Evolutionary conservation across 345 rosid species (phyloP), one percentile per base, ranked within the genome.

Genomic region (Triadica sebifera): DNA sequence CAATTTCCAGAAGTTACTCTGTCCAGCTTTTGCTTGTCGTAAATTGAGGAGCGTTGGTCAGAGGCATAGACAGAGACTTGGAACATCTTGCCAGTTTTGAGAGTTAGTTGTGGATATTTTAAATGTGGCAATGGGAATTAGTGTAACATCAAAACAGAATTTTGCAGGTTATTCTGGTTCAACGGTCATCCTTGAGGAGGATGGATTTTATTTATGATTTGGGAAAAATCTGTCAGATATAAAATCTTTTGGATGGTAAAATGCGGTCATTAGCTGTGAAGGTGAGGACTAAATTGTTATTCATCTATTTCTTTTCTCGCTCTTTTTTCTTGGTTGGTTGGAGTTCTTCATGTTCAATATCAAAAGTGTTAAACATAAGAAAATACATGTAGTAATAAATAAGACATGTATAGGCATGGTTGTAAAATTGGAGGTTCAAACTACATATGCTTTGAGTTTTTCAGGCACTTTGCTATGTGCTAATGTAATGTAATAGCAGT

Each of bases 31-130:
- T 37, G 61, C 65, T 24, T 75, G 67, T 65, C 85, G 70, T 53
- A 83, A 78, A 69, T 72, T 78, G 12, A 79, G 41, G 11, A 73
- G 71, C 51, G 62, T 71, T 2, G 82, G 85, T 45, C 90, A 80
- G 74, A 84, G 75, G 79, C 87, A 76, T 71, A 87, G 86, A 78
- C 91, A 83, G 74, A 86, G 94, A 81, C 86, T 88, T 19, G 90
- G 92, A 74, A 82, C 92, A 49, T 90, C 89, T 3, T 88, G 94
- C 88, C 85, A 74, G 62, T 90, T 88, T 72, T 89, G 81, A 83
- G 64, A 41, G 65, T 10, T 65, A 39, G 52, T n/a, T 51, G 38
- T 34, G 20, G 38, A 53, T 56, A 52, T 29, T 13, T 11, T 65
- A 43, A 70, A 51, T 37, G 62, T 20, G 58, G 66, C 57, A 56